Percentiles rank a stretch among this genome's conserved stretches.
These are phyloP conservation scores for Jaltomata sinuosa DNA, from an alignment of 257 asterid species.

Conservation along the genomic window DNA sequence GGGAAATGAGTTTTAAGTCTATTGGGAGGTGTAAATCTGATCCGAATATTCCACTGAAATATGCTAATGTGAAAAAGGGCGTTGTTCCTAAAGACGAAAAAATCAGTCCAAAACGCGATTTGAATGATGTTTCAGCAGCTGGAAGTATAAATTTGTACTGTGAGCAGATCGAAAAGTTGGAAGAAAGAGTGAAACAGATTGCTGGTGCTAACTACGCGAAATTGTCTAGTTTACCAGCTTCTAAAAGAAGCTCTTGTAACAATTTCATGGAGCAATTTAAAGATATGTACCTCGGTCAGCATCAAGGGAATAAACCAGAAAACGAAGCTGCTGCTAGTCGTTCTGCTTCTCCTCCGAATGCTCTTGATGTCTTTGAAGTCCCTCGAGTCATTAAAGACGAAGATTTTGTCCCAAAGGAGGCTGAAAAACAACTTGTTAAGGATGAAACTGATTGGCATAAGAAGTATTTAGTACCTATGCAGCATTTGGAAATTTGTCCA, in stretches of 20 bases:
- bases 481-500: constrained; percentile 14
- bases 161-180: constrained; percentile 60
- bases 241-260: constrained; percentile 9
- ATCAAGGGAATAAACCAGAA: neutral
- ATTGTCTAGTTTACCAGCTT: constrained; percentile 20
- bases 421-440: constrained; percentile 14
- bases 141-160: constrained; percentile 29
- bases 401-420: constrained; percentile 13
- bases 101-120: constrained; percentile 17
- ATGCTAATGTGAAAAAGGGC: constrained; percentile 19
- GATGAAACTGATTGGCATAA: constrained; percentile 53
- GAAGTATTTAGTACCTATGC: constrained; percentile 35
- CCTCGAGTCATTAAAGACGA: constrained; percentile 43
- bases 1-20: constrained; percentile 12
- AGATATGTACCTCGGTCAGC: constrained; percentile 11
- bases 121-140: neutral
- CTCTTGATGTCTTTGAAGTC: constrained; percentile 86
- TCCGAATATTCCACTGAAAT: constrained; percentile 25
- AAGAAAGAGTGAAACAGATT: constrained; percentile 49
- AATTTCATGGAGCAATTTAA: constrained; percentile 5
- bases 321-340: constrained; percentile 7
- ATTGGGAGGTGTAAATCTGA: constrained; percentile 57
- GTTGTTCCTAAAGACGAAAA: constrained; percentile 18
- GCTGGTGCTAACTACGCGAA: constrained; percentile 32
- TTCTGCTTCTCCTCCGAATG: constrained; percentile 26